These are phyloP conservation scores for Proliferodiscus dingleyae DNA, from an alignment of 2,329 filamentous ascomycete species.

Conservation along the genomic window DNA sequence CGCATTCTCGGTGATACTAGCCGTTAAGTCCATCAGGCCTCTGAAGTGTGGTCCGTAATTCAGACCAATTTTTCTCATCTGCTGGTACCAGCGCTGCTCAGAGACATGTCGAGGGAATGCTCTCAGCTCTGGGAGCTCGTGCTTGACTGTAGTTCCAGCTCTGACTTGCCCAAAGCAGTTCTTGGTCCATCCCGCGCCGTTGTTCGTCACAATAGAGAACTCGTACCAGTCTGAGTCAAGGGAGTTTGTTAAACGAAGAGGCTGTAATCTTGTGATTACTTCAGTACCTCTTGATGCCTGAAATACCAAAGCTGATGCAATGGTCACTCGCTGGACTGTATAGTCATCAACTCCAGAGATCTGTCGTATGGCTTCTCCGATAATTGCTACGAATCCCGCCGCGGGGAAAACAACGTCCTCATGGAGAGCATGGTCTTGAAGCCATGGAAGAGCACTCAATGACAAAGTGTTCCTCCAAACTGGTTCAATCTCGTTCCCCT, in stretches of 20 bases:
- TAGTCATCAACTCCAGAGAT: constrained; percentile 34
- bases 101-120: constrained; percentile 4
- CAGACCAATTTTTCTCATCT: constrained; percentile 34
- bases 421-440: background rate
- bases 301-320: no score
- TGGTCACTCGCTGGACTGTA: no score
- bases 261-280: constrained; percentile 11
- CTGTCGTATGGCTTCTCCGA: constrained; percentile 12
- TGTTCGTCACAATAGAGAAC: background rate
- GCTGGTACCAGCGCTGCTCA: constrained; percentile 28
- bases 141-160: background rate
- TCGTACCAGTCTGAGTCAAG: constrained; percentile 11
- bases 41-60: constrained; percentile 15
- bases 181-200: background rate
- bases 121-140: constrained; percentile 11
- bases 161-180: background rate
- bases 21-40: constrained; percentile 29
- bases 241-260: constrained; percentile 17
- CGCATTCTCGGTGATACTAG: background rate
- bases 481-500: background rate
- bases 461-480: background rate
- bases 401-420: constrained; percentile 45
- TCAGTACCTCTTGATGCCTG: no score
- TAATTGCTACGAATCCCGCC: constrained; percentile 33
- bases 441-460: background rate